Evolutionary conservation across 2,329 filamentous ascomycete species (phyloP).

Genomic region (Rhytidhysteron rufulum): DNA sequence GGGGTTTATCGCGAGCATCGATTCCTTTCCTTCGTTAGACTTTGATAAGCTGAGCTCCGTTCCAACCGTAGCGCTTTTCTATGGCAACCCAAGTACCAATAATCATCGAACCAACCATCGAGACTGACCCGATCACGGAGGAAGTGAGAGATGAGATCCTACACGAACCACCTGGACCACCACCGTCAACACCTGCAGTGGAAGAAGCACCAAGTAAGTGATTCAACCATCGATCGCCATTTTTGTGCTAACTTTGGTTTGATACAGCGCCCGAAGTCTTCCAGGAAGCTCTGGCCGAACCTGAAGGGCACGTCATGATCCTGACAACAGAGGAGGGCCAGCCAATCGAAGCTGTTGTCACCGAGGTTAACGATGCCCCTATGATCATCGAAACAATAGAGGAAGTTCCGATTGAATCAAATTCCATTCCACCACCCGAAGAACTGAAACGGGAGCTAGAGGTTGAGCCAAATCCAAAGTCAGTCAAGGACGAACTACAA

Average conservation of each 20-base stretch:
- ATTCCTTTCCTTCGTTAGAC: conserved; percentile 8
- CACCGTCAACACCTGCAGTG: background rate
- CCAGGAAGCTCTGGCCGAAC: background rate
- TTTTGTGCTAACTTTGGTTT: too few relatives aligned
- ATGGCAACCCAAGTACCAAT: conserved; percentile 10
- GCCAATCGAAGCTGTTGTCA: background rate
- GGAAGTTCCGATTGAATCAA: background rate
- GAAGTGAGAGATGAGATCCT: background rate
- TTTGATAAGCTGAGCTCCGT: conserved; percentile 9
- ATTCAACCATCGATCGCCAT: too few relatives aligned
- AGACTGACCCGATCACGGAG: conserved; percentile 3
- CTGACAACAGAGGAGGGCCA: background rate
- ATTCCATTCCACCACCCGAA: conserved; percentile 3
- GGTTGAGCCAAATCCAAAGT: conserved; percentile 4
- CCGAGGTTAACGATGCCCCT: background rate
- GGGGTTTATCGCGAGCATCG: conserved; percentile 5
- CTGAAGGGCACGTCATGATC: background rate
- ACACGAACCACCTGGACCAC: background rate
- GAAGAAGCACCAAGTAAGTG: background rate
- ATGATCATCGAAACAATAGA: background rate
- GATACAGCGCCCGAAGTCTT: too few relatives aligned
- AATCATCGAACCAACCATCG: conserved; percentile 4
- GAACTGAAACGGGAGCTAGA: conserved; percentile 3
- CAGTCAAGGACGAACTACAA: conserved; percentile 1
- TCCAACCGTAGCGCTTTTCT: conserved; percentile 1